Conservation (phyloP, 1,284 basidiomycete species). For the Cryptococcus hybrid region DNA sequence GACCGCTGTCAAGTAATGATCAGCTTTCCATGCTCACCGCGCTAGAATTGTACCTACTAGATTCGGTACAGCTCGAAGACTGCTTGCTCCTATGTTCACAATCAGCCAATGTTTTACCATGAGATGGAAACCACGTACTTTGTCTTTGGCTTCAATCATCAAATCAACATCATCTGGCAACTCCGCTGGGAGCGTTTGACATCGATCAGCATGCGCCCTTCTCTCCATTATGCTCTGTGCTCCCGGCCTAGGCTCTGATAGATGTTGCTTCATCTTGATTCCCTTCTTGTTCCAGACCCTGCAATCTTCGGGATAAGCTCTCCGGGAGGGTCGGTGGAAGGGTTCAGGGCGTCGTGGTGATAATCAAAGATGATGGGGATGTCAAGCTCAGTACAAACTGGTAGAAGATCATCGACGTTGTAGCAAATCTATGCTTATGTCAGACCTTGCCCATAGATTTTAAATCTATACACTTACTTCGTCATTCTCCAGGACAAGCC, state of each 20-base stretch:
- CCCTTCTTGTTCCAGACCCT: constrained; percentile 69
- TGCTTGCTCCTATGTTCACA: constrained; percentile 84
- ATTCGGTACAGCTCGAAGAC: constrained; percentile 80
- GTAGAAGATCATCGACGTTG: constrained; percentile 78
- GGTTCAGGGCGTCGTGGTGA: constrained; percentile 71
- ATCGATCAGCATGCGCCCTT: constrained; percentile 73
- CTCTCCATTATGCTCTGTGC: constrained; percentile 75
- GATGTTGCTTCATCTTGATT: constrained; percentile 84
- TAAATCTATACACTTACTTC: constrained; percentile 57
- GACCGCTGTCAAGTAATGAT: constrained; percentile 33
- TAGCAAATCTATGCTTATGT: constrained; percentile 66
- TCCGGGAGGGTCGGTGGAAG: constrained; percentile 42
- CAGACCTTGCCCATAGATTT: not conserved
- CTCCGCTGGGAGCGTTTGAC: constrained; percentile 30
- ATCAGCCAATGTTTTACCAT: constrained; percentile 30
- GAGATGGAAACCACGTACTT: constrained; percentile 9
- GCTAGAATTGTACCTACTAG: constrained; percentile 53
- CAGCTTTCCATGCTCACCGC: not conserved
- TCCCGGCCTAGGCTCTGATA: constrained; percentile 74
- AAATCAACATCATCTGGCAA: constrained; percentile 73
- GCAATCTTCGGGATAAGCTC: constrained; percentile 59
- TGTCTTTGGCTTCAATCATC: constrained; percentile 66
- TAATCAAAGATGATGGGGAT: constrained; percentile 59
- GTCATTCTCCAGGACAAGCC: constrained; percentile 87
- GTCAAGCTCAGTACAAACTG: constrained; percentile 74